Conservation (phyloP, 2,329 filamentous ascomycete genomes). For the Colletotrichum zoysiae region DNA sequence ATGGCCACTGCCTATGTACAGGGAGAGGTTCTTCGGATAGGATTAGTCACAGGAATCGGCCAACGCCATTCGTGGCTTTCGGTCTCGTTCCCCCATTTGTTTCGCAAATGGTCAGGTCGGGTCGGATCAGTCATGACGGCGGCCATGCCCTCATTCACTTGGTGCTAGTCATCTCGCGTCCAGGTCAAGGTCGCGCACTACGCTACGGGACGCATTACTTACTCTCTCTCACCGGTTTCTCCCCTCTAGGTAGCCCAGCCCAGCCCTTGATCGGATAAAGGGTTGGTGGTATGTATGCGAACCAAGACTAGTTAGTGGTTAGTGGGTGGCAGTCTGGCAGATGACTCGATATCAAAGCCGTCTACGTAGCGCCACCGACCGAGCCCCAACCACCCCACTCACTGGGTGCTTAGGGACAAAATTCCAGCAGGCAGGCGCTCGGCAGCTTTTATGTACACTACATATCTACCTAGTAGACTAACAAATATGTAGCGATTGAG, state of each 20-base stretch:
- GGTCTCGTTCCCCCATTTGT: constrained; percentile 28
- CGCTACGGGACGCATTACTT: neutral
- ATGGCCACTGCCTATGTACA: neutral
- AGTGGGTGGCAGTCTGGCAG: neutral
- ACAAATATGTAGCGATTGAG: neutral
- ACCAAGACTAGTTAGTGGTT: neutral
- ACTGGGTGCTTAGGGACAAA: neutral
- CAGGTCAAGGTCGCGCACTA: constrained; percentile 4
- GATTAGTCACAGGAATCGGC: neutral
- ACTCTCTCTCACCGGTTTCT: neutral
- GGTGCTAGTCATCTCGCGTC: constrained; percentile 13
- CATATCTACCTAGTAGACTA: no score
- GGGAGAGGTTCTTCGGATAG: constrained; percentile 3
- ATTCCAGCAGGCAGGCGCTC: neutral
- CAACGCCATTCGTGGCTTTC: neutral
- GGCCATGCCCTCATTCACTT: constrained; percentile 5
- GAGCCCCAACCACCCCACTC: neutral
- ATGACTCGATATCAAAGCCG: constrained; percentile 15
- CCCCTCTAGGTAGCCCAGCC: no score
- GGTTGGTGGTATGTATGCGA: neutral
- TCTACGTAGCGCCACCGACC: neutral
- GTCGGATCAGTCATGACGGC: neutral
- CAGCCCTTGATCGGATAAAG: constrained; percentile 16
- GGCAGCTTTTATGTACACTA: constrained; percentile 1
- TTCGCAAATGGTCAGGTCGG: constrained; percentile 21